A percentile compares a stretch with the other conserved stretches of the same genome.
Evolutionary conservation across 2,329 filamentous ascomycete genomes (phyloP).

Genomic region (Parafenestella ontariensis): DNA sequence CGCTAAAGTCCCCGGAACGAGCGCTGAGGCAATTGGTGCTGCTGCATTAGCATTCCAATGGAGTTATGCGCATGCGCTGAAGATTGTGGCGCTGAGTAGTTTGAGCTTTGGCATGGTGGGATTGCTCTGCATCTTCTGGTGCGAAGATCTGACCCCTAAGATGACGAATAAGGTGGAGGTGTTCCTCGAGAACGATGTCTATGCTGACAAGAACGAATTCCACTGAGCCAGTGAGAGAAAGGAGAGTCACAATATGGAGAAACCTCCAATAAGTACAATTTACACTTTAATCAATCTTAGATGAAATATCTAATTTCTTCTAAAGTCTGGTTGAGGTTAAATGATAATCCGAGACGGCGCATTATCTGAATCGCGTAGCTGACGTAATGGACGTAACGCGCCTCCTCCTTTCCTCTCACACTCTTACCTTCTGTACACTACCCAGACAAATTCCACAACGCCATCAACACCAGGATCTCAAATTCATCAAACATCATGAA

Average conservation of each 20-base stretch:
- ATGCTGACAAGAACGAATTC: slow-evolving; percentile 35
- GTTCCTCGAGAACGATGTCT: slow-evolving; percentile 36
- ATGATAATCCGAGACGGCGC: no score
- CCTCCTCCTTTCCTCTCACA: no score
- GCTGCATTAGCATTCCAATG: slow-evolving; percentile 27
- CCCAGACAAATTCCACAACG: no score
- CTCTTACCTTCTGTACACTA: no score
- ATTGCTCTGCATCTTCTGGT: slow-evolving; percentile 27
- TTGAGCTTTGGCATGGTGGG: slow-evolving; percentile 30
- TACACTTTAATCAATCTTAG: no score
- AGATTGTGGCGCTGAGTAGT: slow-evolving; percentile 28
- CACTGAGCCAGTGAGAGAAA: slow-evolving; percentile 17
- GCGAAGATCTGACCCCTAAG: slow-evolving; percentile 32
- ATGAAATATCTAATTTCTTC: no score
- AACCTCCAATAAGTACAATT: no score
- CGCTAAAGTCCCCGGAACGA: slow-evolving; percentile 24
- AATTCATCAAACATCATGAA: neutral
- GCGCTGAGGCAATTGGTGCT: slow-evolving; percentile 20
- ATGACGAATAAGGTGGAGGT: slow-evolving; percentile 38
- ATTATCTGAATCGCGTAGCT: no score
- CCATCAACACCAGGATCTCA: neutral
- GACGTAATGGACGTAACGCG: no score
- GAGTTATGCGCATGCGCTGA: slow-evolving; percentile 31
- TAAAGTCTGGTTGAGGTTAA: no score
- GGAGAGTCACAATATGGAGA: no score